Evolutionary conservation across 2,329 filamentous ascomycete species (phyloP).

Genomic region (Ophiocordyceps polyrhachis-furcata): DNA sequence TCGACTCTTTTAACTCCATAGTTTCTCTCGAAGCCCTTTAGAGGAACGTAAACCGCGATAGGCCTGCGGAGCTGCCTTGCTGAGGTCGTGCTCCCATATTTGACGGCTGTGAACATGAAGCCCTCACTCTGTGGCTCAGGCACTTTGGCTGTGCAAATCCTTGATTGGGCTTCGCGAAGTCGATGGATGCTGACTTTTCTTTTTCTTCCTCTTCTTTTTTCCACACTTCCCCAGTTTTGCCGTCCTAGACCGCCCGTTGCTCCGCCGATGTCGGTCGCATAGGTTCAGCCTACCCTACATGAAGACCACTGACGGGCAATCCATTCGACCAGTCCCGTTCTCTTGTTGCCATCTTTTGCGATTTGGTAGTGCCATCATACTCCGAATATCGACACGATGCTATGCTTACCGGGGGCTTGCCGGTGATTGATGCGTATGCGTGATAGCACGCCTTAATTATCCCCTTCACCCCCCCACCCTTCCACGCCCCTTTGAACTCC

Average conservation of each 20-base stretch:
- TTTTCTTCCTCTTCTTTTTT: neutral
- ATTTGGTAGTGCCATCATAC: too few relatives aligned
- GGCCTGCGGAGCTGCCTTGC: neutral
- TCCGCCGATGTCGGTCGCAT: neutral
- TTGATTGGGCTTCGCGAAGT: neutral
- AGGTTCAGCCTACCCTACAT: neutral
- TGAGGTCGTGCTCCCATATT: conserved; percentile 2
- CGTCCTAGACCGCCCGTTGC: neutral
- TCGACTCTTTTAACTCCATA: too few relatives aligned
- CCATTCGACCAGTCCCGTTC: too few relatives aligned
- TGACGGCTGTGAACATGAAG: conserved; percentile 4
- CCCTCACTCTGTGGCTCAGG: neutral
- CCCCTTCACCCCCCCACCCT: neutral
- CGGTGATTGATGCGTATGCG: conserved; percentile 1
- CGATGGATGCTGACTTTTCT: neutral
- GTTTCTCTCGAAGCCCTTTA: too few relatives aligned
- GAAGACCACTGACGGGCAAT: neutral
- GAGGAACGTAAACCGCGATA: neutral
- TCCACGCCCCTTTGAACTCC: conserved; percentile 7
- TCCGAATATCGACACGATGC: too few relatives aligned
- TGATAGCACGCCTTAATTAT: conserved; percentile 6
- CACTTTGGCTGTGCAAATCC: neutral
- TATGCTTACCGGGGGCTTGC: too few relatives aligned
- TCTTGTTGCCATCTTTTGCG: too few relatives aligned
- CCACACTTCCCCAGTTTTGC: neutral